A percentile compares a stretch with the other conserved stretches of the same genome.
These are phyloP conservation scores for Clathrus columnatus DNA, from an alignment of 768 basidiomycete genomes.

Conservation along the genomic window DNA sequence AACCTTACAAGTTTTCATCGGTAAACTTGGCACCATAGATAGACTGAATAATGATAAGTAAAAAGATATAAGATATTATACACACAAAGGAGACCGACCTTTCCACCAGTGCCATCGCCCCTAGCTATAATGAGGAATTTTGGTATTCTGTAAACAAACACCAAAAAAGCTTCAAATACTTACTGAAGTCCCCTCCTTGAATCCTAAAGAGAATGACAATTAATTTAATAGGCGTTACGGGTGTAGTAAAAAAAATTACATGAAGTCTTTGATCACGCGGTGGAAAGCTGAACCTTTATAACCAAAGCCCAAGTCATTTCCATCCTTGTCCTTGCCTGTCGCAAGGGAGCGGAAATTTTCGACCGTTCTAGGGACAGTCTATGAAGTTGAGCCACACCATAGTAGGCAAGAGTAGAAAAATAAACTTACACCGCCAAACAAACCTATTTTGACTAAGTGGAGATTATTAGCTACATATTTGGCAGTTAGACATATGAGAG, in stretches of 20 bases:
- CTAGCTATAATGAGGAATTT: slow-evolving; percentile 38
- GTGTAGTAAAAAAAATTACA: slow-evolving; percentile 35
- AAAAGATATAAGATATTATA: neutral
- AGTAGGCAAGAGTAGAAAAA: neutral
- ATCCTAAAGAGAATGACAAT: slow-evolving; percentile 45
- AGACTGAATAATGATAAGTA: slow-evolving; percentile 36
- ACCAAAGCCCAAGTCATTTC: slow-evolving; percentile 70
- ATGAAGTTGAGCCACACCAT: neutral
- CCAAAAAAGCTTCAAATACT: slow-evolving; percentile 15
- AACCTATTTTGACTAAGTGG: slow-evolving; percentile 65
- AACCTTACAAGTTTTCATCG: slow-evolving; percentile 88
- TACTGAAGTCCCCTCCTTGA: slow-evolving; percentile 97
- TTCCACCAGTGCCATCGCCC: slow-evolving; percentile 87
- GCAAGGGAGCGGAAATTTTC: slow-evolving; percentile 96
- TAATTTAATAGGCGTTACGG: slow-evolving; percentile 15
- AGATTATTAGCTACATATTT: neutral
- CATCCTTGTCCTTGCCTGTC: slow-evolving; percentile 74
- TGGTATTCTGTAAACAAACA: neutral
- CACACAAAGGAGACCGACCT: slow-evolving; percentile 36
- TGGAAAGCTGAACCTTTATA: slow-evolving; percentile 98
- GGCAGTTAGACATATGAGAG: slow-evolving; percentile 1
- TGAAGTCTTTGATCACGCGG: slow-evolving; percentile 90
- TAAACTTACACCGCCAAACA: slow-evolving; percentile 73
- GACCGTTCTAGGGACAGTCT: slow-evolving; percentile 93
- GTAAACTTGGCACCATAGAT: slow-evolving; percentile 88